Evolutionary conservation across 2,329 filamentous ascomycete genomes (phyloP).

Genomic region (Aspergillus brasiliensis): DNA sequence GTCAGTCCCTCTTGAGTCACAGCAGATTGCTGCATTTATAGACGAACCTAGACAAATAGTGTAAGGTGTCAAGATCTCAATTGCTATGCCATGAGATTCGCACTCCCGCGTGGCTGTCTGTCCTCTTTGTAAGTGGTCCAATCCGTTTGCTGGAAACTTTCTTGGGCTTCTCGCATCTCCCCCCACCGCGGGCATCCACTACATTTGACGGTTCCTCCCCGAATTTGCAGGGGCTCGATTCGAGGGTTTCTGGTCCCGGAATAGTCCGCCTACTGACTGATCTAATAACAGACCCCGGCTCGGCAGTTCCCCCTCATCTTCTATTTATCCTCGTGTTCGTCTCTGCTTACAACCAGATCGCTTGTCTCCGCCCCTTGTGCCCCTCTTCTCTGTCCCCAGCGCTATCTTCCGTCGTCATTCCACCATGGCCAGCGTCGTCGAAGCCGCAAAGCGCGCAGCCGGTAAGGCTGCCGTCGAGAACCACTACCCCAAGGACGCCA

Average conservation of each 20-base stretch:
- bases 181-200: constrained; percentile 6
- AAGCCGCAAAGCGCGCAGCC: constrained; percentile 62
- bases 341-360: neutral
- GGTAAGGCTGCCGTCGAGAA: constrained; percentile 60
- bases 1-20: neutral
- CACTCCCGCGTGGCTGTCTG: constrained; percentile 3
- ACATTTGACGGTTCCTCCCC: constrained; percentile 13
- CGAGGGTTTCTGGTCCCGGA: constrained; percentile 17
- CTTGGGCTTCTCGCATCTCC: neutral
- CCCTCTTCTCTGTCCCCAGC: constrained; percentile 8
- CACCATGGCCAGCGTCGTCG: constrained; percentile 47
- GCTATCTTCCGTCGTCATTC: constrained; percentile 21
- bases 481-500: constrained; percentile 60
- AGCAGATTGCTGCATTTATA: neutral
- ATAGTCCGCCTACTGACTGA: constrained; percentile 19
- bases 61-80: neutral
- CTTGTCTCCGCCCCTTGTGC: neutral
- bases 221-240: constrained; percentile 6
- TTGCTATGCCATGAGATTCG: constrained; percentile 8
- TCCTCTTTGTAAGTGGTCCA: constrained; percentile 10
- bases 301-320: constrained; percentile 6
- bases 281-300: constrained; percentile 13
- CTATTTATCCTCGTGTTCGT: constrained; percentile 9
- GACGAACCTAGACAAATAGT: neutral
- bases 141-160: neutral